Base-by-base conservation (phyloP, 305 asterid species). In the Nicotiana rustica region DNA sequence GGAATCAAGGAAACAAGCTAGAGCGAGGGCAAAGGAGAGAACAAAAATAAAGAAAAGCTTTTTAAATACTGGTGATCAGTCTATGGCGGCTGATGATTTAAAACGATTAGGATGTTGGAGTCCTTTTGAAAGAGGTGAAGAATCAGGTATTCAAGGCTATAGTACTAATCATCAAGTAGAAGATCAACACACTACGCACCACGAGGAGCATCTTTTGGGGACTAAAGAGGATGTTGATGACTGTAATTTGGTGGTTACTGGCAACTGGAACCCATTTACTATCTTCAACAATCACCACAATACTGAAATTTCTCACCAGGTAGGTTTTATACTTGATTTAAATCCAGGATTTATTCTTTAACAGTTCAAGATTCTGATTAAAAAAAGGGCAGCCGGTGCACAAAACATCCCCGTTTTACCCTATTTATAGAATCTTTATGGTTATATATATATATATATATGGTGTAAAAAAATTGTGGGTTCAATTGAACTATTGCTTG, bases 1-100 rank as follows among this genome's bases (percentile, higher is more conserved):
- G 82, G 89, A 87, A 59, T 84, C 87, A 3, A 87, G 92, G 78
- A 82, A 25, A 10, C 79, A 66, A 18, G 90, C 90, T 1, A 89
- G 92, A 73, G 90, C 85, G 31, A 82, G 89, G 64, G 92, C 92
- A 61, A 86, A 85, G 84, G 84, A 85, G 75, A 87, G 92, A 82
- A 83, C 90, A 64, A 67, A 41, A n/a, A 81, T 81, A 56, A 87
- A 87, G 71, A 87, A 61, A 67, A 83, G 44, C 59, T n/a, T 84
- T 29, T 67, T 68, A n/a, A 67, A 33, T 78, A 67, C 0, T 18
- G 59, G 80, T 67, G 38, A 49, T 15, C 14, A 47, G 57, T 35
- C 79, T 3, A 70, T 57, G 73, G 29, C 13, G 15, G 19, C 10
- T 49, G 33, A 10, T 21, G 36, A 44, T 5, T 71, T 47, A 5